phyloP scores from a whole-genome alignment of 139 green algal species.

The Eudorina sp. region DNA sequence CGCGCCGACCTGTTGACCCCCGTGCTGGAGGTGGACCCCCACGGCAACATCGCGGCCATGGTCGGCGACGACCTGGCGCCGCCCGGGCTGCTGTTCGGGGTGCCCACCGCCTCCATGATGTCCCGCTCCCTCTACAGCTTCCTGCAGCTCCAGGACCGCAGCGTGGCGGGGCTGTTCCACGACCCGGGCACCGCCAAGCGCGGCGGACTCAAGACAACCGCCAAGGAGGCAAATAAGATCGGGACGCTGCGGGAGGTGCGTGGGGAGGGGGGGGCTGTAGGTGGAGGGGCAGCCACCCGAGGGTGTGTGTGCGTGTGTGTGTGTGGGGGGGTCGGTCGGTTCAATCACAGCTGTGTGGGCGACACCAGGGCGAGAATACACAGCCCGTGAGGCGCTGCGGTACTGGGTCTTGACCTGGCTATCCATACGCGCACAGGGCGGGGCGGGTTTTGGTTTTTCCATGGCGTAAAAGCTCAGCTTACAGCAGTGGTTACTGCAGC shows the following conservation, averaged over 20 bases:
- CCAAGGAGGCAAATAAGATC: slow-evolving; percentile 29
- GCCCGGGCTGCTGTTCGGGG: slow-evolving; percentile 29
- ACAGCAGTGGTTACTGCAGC: too few species aligned
- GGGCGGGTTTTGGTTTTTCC: too few species aligned
- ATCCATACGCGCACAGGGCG: not conserved
- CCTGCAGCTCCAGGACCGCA: slow-evolving; percentile 19
- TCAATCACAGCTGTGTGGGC: too few species aligned
- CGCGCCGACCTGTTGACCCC: slow-evolving; percentile 51
- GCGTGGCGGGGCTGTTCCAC: slow-evolving; percentile 41
- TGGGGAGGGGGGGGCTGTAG: too few species aligned
- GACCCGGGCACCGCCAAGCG: slow-evolving; percentile 28
- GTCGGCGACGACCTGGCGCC: slow-evolving; percentile 29
- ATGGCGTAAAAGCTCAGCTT: too few species aligned
- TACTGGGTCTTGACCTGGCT: not conserved
- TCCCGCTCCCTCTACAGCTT: not conserved
- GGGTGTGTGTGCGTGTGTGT: too few species aligned
- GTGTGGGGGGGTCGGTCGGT: too few species aligned
- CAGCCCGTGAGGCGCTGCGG: not conserved
- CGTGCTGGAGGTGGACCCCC: slow-evolving; percentile 52
- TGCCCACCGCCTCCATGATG: slow-evolving; percentile 12
- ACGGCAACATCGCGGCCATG: not conserved
- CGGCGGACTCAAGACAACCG: slow-evolving; percentile 40
- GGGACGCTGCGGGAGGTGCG: slow-evolving; percentile 24
- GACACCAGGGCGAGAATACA: too few species aligned
- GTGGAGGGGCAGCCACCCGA: too few species aligned